Percentiles rank a stretch among this genome's conserved stretches.
Evolutionary conservation across 2,329 filamentous ascomycete genomes (phyloP).

Genomic region (Xylaria sp.): DNA sequence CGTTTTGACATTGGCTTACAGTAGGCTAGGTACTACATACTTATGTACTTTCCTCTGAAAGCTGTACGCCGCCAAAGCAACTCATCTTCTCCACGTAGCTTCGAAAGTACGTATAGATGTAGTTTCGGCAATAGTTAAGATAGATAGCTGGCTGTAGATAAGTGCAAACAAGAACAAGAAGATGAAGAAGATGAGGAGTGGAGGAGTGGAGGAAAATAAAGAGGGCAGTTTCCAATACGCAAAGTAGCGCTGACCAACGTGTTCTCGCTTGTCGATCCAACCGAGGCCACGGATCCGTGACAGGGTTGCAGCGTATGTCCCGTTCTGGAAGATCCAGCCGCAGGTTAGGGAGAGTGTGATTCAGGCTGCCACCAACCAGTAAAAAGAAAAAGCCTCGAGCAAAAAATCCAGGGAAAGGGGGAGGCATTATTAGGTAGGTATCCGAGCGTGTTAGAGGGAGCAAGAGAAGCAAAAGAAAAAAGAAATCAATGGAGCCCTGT

Average conservation of each 20-base stretch:
- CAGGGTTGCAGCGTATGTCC: slow-evolving; percentile 5
- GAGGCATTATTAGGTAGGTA: background rate
- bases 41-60: background rate
- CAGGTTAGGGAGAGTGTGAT: background rate
- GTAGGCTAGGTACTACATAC: background rate
- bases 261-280: slow-evolving; percentile 10
- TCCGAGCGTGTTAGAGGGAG: background rate
- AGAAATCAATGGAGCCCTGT: background rate
- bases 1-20: slow-evolving; percentile 10
- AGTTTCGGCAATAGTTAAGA: background rate
- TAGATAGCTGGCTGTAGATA: too few species aligned
- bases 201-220: too few species aligned
- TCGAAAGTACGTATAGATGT: background rate
- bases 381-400: too few species aligned
- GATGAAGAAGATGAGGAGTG: too few species aligned
- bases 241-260: background rate
- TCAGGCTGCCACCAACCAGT: slow-evolving; percentile 1
- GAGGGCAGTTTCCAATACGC: too few species aligned
- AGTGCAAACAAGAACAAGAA: too few species aligned
- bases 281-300: background rate
- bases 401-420: background rate
- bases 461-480: background rate
- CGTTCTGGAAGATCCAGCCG: background rate
- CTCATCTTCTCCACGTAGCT: too few species aligned
- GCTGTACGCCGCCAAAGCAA: background rate